Conservation (phyloP, 805 yeast genomes). For the Saturnispora zaruensis region DNA sequence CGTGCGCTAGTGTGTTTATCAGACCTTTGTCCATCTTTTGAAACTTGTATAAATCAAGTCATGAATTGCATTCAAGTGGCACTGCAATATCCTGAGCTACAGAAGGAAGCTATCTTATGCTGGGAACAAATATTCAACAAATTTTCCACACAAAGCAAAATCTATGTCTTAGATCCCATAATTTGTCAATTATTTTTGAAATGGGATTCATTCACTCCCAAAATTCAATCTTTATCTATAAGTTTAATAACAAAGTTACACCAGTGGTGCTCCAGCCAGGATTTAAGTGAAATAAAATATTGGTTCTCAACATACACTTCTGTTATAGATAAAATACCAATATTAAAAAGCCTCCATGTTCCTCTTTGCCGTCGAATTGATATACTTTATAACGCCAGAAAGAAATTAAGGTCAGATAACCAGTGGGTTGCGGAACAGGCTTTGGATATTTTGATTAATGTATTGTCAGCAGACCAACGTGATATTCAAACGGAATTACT, state of each 20-base stretch:
- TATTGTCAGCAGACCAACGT: conserved; percentile 27
- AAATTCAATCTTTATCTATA: conserved; percentile 42
- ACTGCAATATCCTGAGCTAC: conserved; percentile 52
- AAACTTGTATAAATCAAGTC: conserved; percentile 67
- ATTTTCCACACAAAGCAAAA: conserved; percentile 49
- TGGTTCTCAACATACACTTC: conserved; percentile 9
- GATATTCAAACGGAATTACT: conserved; percentile 5
- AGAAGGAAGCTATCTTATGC: conserved; percentile 53
- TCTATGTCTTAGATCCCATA: conserved; percentile 63
- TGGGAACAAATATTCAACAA: conserved; percentile 55
- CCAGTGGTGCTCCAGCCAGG: conserved; percentile 8
- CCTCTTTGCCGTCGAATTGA: conserved; percentile 14
- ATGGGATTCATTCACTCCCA: conserved; percentile 44
- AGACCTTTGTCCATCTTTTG: conserved; percentile 35
- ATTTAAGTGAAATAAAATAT: conserved; percentile 6
- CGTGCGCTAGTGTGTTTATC: conserved; percentile 67
- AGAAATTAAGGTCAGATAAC: conserved; percentile 54
- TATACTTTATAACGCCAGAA: conserved; percentile 35
- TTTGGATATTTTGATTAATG: conserved; percentile 50
- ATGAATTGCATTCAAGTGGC: conserved; percentile 80
- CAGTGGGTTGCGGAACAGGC: conserved; percentile 67
- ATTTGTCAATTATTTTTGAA: conserved; percentile 65
- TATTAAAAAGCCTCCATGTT: conserved; percentile 7
- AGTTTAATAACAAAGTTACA: conserved; percentile 4
- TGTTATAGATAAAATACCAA: conserved; percentile 6